These are phyloP conservation scores for Fusarium tjaetaba DNA, from an alignment of 2,329 filamentous ascomycete species.

Conservation along the genomic window DNA sequence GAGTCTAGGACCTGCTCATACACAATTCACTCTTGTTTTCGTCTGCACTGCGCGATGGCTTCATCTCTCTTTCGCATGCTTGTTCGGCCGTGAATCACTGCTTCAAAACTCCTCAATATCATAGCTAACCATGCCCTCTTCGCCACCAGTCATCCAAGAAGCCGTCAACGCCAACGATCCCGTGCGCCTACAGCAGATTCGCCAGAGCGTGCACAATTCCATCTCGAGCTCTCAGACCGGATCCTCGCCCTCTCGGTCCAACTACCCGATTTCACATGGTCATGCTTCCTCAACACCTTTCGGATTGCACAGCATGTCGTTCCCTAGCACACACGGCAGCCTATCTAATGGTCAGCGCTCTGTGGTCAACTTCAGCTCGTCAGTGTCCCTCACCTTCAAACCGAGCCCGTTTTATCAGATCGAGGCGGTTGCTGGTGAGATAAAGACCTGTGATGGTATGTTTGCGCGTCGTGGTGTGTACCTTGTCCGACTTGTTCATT, in stretches of 20 bases:
- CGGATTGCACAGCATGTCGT: slow-evolving; percentile 34
- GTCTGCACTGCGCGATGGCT: not conserved
- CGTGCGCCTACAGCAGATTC: slow-evolving; percentile 55
- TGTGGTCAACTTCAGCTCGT: slow-evolving; percentile 18
- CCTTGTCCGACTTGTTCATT: not conserved
- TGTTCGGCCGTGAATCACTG: not conserved
- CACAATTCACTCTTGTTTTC: not conserved
- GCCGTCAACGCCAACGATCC: slow-evolving; percentile 51
- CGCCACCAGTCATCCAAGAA: slow-evolving; percentile 54
- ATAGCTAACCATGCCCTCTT: slow-evolving; percentile 19
- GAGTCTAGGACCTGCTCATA: slow-evolving; percentile 53
- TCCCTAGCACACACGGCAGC: slow-evolving; percentile 28
- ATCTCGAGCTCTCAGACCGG: slow-evolving; percentile 42
- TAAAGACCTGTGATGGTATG: slow-evolving; percentile 79
- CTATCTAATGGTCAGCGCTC: slow-evolving; percentile 36
- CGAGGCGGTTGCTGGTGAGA: slow-evolving; percentile 69
- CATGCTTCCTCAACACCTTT: slow-evolving; percentile 15
- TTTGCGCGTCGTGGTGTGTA: slow-evolving; percentile 9
- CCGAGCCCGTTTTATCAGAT: slow-evolving; percentile 87
- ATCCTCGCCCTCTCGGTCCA: slow-evolving; percentile 30
- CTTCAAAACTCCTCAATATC: not conserved
- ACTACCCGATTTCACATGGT: slow-evolving; percentile 22
- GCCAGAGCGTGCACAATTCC: slow-evolving; percentile 53
- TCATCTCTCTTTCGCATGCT: not conserved
- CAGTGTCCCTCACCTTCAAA: slow-evolving; percentile 59